These are phyloP conservation scores for Chrysoporthe deuterocubensis DNA, from an alignment of 2,329 filamentous ascomycete species.

Conservation along the genomic window DNA sequence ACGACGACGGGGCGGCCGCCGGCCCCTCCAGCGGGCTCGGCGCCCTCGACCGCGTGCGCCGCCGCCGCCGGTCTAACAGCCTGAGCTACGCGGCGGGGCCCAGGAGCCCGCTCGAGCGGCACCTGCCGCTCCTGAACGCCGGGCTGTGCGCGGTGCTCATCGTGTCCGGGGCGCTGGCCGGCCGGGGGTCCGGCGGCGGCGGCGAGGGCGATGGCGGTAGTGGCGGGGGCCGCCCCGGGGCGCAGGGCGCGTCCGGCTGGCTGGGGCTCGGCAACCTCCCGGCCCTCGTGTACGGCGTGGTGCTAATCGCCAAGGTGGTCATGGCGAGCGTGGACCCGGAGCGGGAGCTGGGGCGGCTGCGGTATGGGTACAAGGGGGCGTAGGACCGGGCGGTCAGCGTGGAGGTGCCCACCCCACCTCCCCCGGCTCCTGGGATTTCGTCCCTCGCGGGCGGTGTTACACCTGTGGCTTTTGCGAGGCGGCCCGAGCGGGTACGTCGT, in stretches of 20 bases:
- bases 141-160: slow-evolving; percentile 58
- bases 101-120: slow-evolving; percentile 55
- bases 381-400: slow-evolving; percentile 35
- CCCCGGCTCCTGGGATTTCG: neutral
- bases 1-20: slow-evolving; percentile 1
- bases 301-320: slow-evolving; percentile 65
- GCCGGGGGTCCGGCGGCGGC: slow-evolving; percentile 26
- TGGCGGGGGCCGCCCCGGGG: neutral
- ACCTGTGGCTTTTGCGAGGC: neutral
- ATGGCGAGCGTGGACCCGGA: slow-evolving; percentile 73
- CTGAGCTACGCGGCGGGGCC: slow-evolving; percentile 29
- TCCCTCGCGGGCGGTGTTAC: neutral
- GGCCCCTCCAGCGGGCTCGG: slow-evolving; percentile 16
- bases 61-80: slow-evolving; percentile 28
- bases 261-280: slow-evolving; percentile 53
- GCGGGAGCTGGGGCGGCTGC: slow-evolving; percentile 63
- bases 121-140: slow-evolving; percentile 64
- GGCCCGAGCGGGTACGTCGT: too few relatives aligned
- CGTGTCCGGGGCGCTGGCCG: slow-evolving; percentile 46
- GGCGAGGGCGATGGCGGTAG: slow-evolving; percentile 30
- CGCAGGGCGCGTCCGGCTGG: slow-evolving; percentile 19
- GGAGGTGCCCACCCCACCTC: neutral
- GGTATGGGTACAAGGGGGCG: slow-evolving; percentile 71
- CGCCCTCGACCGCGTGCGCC: slow-evolving; percentile 18
- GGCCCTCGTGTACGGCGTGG: slow-evolving; percentile 61